These are phyloP conservation scores for Gossypium davidsonii DNA, from an alignment of 441 rosid species.

Conservation along the genomic window DNA sequence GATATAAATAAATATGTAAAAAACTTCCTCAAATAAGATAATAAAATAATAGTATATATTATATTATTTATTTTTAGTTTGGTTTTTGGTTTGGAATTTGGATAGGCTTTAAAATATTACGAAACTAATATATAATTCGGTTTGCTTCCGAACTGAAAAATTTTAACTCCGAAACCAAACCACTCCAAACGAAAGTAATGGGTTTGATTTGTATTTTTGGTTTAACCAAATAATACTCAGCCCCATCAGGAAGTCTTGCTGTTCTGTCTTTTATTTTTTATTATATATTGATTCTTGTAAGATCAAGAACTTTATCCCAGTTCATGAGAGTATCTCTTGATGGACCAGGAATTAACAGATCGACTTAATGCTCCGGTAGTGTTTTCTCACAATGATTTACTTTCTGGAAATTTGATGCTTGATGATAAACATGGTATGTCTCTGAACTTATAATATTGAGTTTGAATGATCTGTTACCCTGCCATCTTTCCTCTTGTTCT, in stretches of 20 bases:
- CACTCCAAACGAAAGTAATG: too few species aligned
- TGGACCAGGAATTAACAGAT: constrained; percentile 77
- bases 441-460: not conserved
- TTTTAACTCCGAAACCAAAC: too few species aligned
- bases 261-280: not conserved
- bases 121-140: too few species aligned
- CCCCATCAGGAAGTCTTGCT: not conserved
- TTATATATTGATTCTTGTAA: constrained; percentile 14
- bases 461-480: not conserved
- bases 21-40: too few species aligned
- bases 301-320: constrained; percentile 8
- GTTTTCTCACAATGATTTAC: constrained; percentile 89
- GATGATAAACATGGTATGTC: constrained; percentile 73
- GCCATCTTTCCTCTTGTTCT: too few species aligned
- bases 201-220: not conserved
- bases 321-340: constrained; percentile 25
- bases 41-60: too few species aligned
- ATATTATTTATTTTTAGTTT: too few species aligned
- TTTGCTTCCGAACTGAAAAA: too few species aligned
- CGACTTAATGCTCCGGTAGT: constrained; percentile 72
- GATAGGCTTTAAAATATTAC: too few species aligned
- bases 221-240: not conserved
- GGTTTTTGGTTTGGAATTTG: too few species aligned
- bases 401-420: constrained; percentile 86
- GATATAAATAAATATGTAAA: too few species aligned